phyloP scores from a whole-genome alignment of 768 basidiomycete genomes.

The Pleurotus tuoliensis region DNA sequence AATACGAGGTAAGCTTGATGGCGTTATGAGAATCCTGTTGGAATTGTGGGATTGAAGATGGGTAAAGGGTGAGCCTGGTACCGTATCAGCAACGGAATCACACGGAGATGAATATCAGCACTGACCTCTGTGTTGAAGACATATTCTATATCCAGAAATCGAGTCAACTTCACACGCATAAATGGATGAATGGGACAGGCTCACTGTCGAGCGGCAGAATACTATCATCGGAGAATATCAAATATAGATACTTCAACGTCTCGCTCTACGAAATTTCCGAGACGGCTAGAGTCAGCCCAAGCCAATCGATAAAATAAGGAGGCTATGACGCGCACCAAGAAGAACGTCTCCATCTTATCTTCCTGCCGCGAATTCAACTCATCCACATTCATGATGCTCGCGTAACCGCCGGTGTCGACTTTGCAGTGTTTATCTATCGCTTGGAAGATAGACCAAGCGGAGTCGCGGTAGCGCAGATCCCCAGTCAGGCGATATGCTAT shows the following conservation, averaged over 20 bases:
- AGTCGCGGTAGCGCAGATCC: conserved; percentile 71
- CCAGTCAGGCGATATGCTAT: conserved; percentile 89
- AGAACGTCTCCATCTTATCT: conserved; percentile 96
- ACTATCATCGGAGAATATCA: conserved; percentile 74
- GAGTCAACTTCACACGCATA: neutral
- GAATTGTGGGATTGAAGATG: conserved; percentile 55
- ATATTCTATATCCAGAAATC: neutral
- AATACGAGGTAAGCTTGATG: neutral
- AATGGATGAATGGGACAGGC: conserved; percentile 23
- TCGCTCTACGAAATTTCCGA: conserved; percentile 53
- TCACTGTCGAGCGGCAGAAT: conserved; percentile 72
- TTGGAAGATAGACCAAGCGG: conserved; percentile 88
- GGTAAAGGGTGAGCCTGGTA: conserved; percentile 68
- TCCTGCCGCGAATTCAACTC: conserved; percentile 61
- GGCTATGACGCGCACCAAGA: conserved; percentile 53
- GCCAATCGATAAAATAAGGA: neutral
- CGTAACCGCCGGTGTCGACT: conserved; percentile 78
- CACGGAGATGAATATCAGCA: neutral
- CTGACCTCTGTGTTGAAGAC: conserved; percentile 2
- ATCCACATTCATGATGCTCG: conserved; percentile 82
- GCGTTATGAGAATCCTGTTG: conserved; percentile 39
- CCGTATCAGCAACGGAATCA: neutral
- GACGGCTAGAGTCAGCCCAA: neutral
- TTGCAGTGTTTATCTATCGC: conserved; percentile 83
- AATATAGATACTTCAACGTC: conserved; percentile 87